phyloP scores from a whole-genome alignment of 2,329 filamentous ascomycete genomes.

The Microsporum audouinii region DNA sequence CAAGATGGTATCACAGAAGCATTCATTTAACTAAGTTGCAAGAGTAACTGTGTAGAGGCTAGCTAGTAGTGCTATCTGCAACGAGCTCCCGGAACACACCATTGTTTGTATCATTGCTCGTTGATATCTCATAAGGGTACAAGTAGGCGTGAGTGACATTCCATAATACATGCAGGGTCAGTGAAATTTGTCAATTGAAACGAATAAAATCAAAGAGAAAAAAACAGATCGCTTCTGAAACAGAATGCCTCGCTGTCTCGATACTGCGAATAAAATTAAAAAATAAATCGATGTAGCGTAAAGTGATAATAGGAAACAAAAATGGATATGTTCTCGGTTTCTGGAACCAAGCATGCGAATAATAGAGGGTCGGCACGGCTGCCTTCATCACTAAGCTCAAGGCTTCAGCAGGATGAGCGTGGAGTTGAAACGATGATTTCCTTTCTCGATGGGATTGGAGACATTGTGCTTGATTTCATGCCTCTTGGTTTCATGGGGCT shows the following conservation, averaged over 20 bases:
- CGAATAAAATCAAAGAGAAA: neutral
- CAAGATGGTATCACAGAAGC: neutral
- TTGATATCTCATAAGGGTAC: slow-evolving; percentile 1
- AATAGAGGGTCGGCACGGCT: neutral
- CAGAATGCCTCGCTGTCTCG: neutral
- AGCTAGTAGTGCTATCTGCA: neutral
- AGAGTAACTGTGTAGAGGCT: neutral
- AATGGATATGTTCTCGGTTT: neutral
- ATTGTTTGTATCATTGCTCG: neutral
- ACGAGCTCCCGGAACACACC: neutral
- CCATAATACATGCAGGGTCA: neutral
- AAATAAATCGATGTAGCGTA: neutral
- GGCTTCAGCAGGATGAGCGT: slow-evolving; percentile 22
- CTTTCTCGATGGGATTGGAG: slow-evolving; percentile 30
- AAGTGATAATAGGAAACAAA: neutral
- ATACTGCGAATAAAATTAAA: slow-evolving; percentile 1
- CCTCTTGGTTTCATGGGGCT: slow-evolving; percentile 31
- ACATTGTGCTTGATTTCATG: slow-evolving; percentile 25
- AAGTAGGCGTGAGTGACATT: neutral
- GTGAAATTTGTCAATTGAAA: neutral
- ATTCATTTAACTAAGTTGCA: neutral
- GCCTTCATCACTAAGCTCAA: neutral
- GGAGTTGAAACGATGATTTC: slow-evolving; percentile 28
- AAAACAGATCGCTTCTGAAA: neutral
- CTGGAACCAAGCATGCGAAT: neutral